Conservation (phyloP, 176 grass and related monocot genomes). For the Luzula sylvatica region DNA sequence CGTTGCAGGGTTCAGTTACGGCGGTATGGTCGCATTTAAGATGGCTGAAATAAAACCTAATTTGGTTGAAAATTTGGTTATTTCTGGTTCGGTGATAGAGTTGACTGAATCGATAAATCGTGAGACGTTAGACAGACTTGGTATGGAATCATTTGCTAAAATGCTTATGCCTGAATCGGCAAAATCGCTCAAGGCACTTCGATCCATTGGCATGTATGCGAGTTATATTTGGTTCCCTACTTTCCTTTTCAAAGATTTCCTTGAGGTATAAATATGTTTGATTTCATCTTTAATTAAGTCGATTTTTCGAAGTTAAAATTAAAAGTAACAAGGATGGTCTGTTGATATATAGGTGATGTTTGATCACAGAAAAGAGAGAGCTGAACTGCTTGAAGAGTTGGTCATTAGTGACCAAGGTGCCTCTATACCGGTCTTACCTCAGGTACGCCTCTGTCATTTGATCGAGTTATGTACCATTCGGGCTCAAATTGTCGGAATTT, state of each 20-base stretch:
- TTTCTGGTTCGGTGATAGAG: constrained; percentile 60
- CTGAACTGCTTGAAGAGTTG: constrained; percentile 66
- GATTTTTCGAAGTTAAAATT: no score
- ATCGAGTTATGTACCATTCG: no score
- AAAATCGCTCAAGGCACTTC: constrained; percentile 69
- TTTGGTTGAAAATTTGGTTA: constrained; percentile 52
- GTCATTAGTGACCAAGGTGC: constrained; percentile 73
- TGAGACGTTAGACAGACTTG: constrained; percentile 33
- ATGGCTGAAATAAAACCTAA: constrained; percentile 57
- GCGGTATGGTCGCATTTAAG: no score
- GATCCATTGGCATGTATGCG: constrained; percentile 41
- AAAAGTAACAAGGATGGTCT: no score
- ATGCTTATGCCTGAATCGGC: constrained; percentile 68
- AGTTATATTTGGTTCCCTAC: constrained; percentile 75
- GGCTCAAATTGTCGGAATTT: no score
- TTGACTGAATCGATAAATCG: constrained; percentile 78
- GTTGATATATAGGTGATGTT: constrained; percentile 52
- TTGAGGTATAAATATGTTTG: no score
- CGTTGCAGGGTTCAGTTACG: constrained; percentile 86
- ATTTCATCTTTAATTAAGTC: no score
- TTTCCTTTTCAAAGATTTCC: constrained; percentile 47
- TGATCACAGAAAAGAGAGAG: constrained; percentile 64
- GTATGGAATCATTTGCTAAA: constrained; percentile 52
- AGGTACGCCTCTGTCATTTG: constrained; percentile 26
- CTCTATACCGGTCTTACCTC: constrained; percentile 41